Base-by-base conservation (phyloP, 495 filamentous ascomycete species). In the Oleoguttula mirabilis region DNA sequence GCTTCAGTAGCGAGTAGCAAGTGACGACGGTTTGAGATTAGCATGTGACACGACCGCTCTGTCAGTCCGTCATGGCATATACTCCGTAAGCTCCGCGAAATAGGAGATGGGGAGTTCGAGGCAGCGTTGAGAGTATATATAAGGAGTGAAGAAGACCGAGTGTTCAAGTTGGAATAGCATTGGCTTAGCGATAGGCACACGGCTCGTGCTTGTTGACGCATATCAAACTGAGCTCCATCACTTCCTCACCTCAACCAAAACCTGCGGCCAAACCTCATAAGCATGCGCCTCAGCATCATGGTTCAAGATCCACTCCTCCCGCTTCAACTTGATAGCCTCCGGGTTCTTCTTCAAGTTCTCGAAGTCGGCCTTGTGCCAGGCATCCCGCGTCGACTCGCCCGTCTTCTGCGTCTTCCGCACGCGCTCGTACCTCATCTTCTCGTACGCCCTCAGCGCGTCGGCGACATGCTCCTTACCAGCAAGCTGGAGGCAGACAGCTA, bases 281-380 rank as follows among this genome's bases (percentile, higher is more conserved):
- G 45, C 48, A 50, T 63, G 52, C 19, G 24, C 28, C 41, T 63
- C 60, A 2, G 58, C 54, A 44, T 63, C 60, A 34, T 60, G 57
- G 36, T 54, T 46, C 36, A 60, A 41, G 21, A 63, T 28, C 60
- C 60, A 63, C 8, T 47, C 41, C 32, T 58, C 54, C n/a, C 54
- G 48, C 21, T 54, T 47, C 37, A 58, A 37, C 36, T 61, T 55
- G 36, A 60, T 50, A 3, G 48, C 43, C 21, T 58, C 51, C 10
- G 60, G 60, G 17, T 55, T 54, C 46, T 56, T 47, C 25, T 66
- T 49, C 16, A 61, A 28, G 21, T 43, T 41, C 21, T 51, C 56
- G 38, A 54, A 63, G 30, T 63, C 55, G n/a, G 60, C 51, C 27
- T 61, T 58, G 34, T 63, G 60, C 56, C 56, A 60, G 23, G 39